Base-by-base conservation (phyloP, 1,139 yeast species). In the Blastobotrys ciferrii region DNA sequence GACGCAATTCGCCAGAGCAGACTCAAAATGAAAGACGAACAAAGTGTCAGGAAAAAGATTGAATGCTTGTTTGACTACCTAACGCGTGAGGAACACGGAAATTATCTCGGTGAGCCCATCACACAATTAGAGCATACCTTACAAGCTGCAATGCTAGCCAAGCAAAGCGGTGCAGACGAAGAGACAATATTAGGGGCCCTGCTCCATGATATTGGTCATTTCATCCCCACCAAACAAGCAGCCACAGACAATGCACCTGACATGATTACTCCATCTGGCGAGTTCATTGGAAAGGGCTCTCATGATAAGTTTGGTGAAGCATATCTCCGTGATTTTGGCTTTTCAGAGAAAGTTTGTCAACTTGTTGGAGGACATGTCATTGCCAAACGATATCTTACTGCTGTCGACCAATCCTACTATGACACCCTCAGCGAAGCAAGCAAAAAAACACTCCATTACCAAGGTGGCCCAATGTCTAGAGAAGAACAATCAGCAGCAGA, bases 341-440 rank as follows among this genome's bases (percentile, higher is more conserved):
- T 52, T 42, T 42, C 42, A 19, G 54, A 52, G 17, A 52, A 52
- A 36, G 49, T 50, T n/a, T 52, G 54, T 37, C 49, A 50, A 32
- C 31, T 52, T 23, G 54, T 52, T 12, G 54, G 54, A 5, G 54
- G 50, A 3, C 54, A 52, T 41, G 54, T 52, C 11, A 37, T 33
- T 19, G 53, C 54, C 12, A 52, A 52, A 38, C 28, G 54, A n/a
- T 52, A 50, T 35, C 40, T 52, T 28, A 52, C 54, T 12, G 54
- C 48, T 2, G 37, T 30, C 5, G 43, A 51, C 19, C 28, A 40
- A 12, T 43, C 38, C 20, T 52, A 52, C 33, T 46, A 50, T 45
- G 50, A 50, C 28, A 32, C 35, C 12, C 43, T 52, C 13, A 52
- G 53, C 43, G 32, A 35, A 7, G 42, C 50, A 11, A 47, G 52